Evolutionary conservation across 805 yeast genomes (phyloP).

Genomic region (Pichia membranifaciens): DNA sequence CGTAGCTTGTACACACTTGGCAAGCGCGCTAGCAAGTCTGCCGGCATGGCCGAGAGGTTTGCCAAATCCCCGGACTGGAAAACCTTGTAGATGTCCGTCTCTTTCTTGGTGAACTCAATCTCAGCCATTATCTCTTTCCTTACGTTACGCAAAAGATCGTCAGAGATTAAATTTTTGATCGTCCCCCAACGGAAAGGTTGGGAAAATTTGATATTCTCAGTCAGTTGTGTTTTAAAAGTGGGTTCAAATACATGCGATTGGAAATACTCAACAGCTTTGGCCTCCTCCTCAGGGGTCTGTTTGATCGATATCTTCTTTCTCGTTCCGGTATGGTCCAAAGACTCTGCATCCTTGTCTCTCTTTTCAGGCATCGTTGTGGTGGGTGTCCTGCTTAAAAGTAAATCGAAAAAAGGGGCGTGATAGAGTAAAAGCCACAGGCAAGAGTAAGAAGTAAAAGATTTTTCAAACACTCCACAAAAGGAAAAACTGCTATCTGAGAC

Average conservation of each 20-base stretch:
- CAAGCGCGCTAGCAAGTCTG: constrained; percentile 65
- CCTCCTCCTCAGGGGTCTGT: constrained; percentile 32
- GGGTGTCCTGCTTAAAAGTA: no score
- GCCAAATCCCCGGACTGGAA: constrained; percentile 88
- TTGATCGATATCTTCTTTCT: constrained; percentile 22
- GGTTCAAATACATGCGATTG: constrained; percentile 32
- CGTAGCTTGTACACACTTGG: constrained; percentile 75
- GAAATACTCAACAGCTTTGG: constrained; percentile 27
- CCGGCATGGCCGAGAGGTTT: constrained; percentile 77
- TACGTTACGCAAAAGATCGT: constrained; percentile 68
- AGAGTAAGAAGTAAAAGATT: no score
- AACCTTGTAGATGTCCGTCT: constrained; percentile 94
- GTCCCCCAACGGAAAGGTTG: constrained; percentile 91
- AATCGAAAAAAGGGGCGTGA: no score
- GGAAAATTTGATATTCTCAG: constrained; percentile 43
- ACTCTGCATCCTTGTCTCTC: background rate
- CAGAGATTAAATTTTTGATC: constrained; percentile 66
- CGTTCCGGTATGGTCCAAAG: background rate
- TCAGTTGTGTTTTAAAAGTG: constrained; percentile 35
- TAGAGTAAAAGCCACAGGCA: no score
- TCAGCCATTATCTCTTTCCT: constrained; percentile 77
- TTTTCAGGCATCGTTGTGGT: background rate
- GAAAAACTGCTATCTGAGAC: no score
- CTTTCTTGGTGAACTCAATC: constrained; percentile 89
- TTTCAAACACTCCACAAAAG: no score